Evolutionary conservation across 1,139 yeast species (phyloP).

Genomic region (Waltiozyma sp.): DNA sequence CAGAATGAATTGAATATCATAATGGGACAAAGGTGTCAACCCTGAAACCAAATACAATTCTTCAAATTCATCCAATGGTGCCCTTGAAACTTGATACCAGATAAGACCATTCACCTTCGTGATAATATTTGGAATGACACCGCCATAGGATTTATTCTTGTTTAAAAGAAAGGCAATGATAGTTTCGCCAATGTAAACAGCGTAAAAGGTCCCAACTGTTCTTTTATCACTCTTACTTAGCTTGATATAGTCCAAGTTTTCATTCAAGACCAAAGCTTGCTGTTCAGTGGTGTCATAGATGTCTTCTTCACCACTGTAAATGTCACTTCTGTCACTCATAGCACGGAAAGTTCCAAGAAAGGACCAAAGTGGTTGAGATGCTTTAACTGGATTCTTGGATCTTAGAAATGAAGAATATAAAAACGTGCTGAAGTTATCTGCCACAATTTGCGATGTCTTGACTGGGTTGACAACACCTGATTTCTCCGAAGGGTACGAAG

Average conservation of each 20-base stretch:
- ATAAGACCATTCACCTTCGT: conserved; percentile 48
- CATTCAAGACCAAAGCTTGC: conserved; percentile 15
- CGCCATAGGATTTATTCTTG: conserved; percentile 22
- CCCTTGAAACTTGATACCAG: conserved; percentile 46
- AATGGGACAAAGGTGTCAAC: conserved; percentile 55
- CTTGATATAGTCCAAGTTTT: neutral
- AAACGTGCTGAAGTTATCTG: conserved; percentile 46
- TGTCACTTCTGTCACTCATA: conserved; percentile 35
- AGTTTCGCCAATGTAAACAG: conserved; percentile 44
- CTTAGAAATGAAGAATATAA: conserved; percentile 21
- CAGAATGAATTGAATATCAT: conserved; percentile 49
- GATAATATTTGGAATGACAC: conserved; percentile 24
- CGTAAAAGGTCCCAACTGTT: conserved; percentile 23
- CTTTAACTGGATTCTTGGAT: conserved; percentile 14
- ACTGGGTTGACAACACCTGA: conserved; percentile 17
- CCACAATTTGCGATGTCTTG: conserved; percentile 31
- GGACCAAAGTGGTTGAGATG: conserved; percentile 59
- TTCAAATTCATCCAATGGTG: conserved; percentile 29
- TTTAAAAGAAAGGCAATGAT: conserved; percentile 34
- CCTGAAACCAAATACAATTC: conserved; percentile 46
- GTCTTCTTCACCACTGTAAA: conserved; percentile 25
- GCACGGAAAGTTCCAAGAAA: conserved; percentile 52
- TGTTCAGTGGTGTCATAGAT: neutral
- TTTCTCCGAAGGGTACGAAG: conserved; percentile 15
- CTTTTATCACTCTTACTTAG: neutral